Conservation (phyloP, 1,284 basidiomycete species). For the Boletellus deceptivus region DNA sequence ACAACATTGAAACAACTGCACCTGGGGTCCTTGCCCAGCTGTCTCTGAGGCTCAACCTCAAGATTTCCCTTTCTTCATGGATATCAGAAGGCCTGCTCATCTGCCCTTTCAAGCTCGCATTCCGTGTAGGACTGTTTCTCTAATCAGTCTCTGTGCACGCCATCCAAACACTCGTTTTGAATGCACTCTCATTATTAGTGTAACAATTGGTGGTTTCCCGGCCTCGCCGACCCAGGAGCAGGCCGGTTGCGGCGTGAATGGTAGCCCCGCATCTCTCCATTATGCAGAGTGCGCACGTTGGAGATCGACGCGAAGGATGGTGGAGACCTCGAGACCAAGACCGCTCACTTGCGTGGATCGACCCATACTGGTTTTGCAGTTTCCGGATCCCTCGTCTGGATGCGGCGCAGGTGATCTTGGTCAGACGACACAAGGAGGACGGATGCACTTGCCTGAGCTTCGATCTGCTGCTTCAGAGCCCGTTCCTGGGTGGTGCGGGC, state of each 20-base stretch:
- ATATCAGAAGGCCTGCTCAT: no score
- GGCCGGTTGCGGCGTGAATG: no score
- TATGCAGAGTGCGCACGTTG: neutral
- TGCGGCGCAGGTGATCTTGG: conserved; percentile 4
- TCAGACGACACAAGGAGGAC: conserved; percentile 4
- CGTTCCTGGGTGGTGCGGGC: conserved; percentile 56
- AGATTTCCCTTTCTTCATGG: no score
- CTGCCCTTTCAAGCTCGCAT: neutral
- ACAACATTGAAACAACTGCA: no score
- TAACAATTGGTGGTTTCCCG: no score
- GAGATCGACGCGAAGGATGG: neutral
- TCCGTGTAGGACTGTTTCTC: neutral
- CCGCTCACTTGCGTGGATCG: conserved; percentile 24
- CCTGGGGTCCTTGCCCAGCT: no score
- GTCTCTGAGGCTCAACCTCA: no score
- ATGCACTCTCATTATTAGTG: neutral
- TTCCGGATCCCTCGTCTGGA: conserved; percentile 41
- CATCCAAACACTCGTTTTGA: conserved; percentile 1
- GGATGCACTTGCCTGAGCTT: conserved; percentile 50
- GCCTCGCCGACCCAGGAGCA: no score
- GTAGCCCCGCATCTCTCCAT: no score
- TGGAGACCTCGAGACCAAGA: neutral
- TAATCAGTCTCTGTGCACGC: conserved; percentile 2
- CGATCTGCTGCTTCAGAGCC: conserved; percentile 50
- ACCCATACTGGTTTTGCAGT: conserved; percentile 54